Percentiles rank a stretch among this genome's conserved stretches.
phyloP scores from a whole-genome alignment of 257 asterid genomes.

The Capsicum rhomboideum region DNA sequence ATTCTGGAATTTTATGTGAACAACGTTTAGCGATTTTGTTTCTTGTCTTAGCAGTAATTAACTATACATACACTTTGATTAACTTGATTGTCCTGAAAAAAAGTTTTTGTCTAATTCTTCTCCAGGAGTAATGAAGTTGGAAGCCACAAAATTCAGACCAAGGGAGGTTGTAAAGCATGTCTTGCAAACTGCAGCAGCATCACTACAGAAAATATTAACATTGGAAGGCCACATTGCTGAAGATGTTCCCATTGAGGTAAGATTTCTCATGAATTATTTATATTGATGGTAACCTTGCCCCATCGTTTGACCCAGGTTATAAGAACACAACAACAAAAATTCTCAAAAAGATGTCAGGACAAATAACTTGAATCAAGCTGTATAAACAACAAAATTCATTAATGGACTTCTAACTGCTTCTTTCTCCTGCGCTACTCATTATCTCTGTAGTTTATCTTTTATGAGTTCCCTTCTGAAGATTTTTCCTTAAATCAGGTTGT shows the following conservation, averaged over 20 bases:
- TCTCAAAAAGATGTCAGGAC: not conserved
- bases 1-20: not conserved
- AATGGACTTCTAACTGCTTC: not conserved
- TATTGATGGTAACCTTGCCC: not conserved
- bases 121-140: conserved; percentile 85
- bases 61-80: not conserved
- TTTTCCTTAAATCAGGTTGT: conserved; percentile 43
- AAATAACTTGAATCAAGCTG: too few species aligned
- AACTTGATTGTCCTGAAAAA: not conserved
- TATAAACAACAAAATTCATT: too few species aligned
- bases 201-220: conserved; percentile 60
- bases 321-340: not conserved
- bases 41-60: not conserved
- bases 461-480: not conserved
- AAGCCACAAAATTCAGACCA: conserved; percentile 86
- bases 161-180: conserved; percentile 93
- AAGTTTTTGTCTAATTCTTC: not conserved
- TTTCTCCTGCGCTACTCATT: too few species aligned
- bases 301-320: not conserved
- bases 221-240: conserved; percentile 84
- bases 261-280: not conserved
- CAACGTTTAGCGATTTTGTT: not conserved
- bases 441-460: not conserved
- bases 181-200: conserved; percentile 88
- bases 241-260: conserved; percentile 89